phyloP scores from a whole-genome alignment of 331 rosid genomes.

The Telfairia occidentalis region DNA sequence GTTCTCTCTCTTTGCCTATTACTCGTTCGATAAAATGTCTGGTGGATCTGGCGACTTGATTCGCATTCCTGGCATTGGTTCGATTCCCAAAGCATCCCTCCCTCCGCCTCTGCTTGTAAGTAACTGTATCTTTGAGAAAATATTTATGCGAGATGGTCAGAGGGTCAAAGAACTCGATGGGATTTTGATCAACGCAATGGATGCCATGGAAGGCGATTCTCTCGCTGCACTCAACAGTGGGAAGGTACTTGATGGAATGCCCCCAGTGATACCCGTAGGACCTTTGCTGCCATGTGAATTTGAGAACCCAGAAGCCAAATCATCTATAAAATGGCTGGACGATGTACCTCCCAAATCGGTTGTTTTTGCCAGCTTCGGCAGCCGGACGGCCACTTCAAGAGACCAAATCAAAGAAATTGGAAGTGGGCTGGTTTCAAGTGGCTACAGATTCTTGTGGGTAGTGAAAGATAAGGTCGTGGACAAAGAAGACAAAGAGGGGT shows the following conservation, averaged over 20 bases:
- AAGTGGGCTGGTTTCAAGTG: constrained; percentile 37
- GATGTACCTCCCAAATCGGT: constrained; percentile 32
- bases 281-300: constrained; percentile 36
- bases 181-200: constrained; percentile 34
- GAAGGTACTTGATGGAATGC: constrained; percentile 12
- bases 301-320: constrained; percentile 8
- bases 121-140: neutral
- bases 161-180: constrained; percentile 24
- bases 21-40: constrained; percentile 4
- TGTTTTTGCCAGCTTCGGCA: constrained; percentile 44
- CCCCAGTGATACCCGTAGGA: constrained; percentile 36
- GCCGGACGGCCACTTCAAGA: constrained; percentile 29
- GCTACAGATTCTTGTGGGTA: constrained; percentile 47
- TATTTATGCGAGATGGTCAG: constrained; percentile 20
- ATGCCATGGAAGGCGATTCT: constrained; percentile 26
- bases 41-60: neutral
- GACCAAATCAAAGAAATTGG: constrained; percentile 41
- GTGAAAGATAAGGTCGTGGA: constrained; percentile 47
- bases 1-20: constrained; percentile 31
- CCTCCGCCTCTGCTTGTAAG: constrained; percentile 25
- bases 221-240: constrained; percentile 24
- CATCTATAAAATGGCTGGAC: constrained; percentile 33
- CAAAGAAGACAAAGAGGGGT: constrained; percentile 33
- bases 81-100: constrained; percentile 30
- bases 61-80: constrained; percentile 24